Evolutionary conservation across 1,284 basidiomycete species (phyloP).

Genomic region (Microbotryum intermedium): DNA sequence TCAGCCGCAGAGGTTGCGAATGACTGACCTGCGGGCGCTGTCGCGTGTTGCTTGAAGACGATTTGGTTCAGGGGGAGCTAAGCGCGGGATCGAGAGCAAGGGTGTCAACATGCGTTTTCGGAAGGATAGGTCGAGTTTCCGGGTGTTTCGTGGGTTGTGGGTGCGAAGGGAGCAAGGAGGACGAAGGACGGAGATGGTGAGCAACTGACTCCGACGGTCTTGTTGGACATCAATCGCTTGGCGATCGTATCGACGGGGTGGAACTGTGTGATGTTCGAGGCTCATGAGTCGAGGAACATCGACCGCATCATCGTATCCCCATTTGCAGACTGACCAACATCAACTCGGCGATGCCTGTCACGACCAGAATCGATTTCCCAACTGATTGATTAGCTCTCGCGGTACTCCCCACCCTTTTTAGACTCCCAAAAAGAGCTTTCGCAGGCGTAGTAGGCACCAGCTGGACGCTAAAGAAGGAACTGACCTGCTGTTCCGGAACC

Average conservation of each 20-base stretch:
- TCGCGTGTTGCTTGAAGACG: slow-evolving; percentile 79
- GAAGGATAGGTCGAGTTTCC: background rate
- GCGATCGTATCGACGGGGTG: slow-evolving; percentile 71
- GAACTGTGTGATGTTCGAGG: background rate
- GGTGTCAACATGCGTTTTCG: background rate
- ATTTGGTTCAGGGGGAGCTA: slow-evolving; percentile 66
- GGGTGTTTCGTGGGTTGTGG: background rate
- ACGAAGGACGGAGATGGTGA: background rate
- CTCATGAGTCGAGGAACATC: background rate
- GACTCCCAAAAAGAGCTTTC: background rate
- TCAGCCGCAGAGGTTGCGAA: too few relatives aligned
- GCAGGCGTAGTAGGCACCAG: background rate
- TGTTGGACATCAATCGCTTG: slow-evolving; percentile 97
- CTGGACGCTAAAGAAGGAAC: slow-evolving; percentile 29
- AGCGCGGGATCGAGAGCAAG: slow-evolving; percentile 3
- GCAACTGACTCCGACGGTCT: slow-evolving; percentile 53
- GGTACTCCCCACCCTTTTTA: background rate
- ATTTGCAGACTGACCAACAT: slow-evolving; percentile 46
- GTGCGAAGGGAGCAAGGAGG: background rate
- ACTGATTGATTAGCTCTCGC: background rate
- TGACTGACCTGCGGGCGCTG: slow-evolving; percentile 44
- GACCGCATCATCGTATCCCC: background rate
- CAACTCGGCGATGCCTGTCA: slow-evolving; percentile 81
- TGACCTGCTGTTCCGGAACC: slow-evolving; percentile 85
- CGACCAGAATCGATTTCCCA: background rate